A percentile compares a stretch with the other conserved stretches of the same genome.
phyloP scores from a whole-genome alignment of 2,329 filamentous ascomycete genomes.

The Aspergillus flavus region DNA sequence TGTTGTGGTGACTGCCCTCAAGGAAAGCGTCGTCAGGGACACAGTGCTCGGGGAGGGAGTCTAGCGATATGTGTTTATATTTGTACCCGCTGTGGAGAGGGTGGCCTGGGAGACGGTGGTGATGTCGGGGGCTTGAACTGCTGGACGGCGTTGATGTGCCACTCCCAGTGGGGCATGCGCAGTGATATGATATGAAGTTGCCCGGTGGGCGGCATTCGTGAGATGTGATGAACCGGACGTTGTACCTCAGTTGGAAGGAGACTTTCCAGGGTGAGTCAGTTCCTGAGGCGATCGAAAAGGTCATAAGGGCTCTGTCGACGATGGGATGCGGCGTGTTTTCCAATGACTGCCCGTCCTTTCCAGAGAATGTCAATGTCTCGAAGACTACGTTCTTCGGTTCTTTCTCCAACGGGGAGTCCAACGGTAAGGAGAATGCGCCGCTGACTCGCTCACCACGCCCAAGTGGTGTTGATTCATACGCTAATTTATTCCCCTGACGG shows the following conservation, averaged over 20 bases:
- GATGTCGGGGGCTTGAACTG: conserved; percentile 14
- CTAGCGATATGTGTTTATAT: conserved; percentile 36
- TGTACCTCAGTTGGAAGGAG: conserved; percentile 49
- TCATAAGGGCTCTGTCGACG: conserved; percentile 29
- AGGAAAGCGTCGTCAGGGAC: conserved; percentile 10
- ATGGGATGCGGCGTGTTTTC: conserved; percentile 16
- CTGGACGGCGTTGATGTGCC: conserved; percentile 10
- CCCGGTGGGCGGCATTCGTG: conserved; percentile 55
- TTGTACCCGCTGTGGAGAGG: conserved; percentile 40
- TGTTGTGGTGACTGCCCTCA: background rate
- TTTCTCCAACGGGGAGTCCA: conserved; percentile 28
- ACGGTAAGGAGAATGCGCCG: conserved; percentile 41
- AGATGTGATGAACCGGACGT: conserved; percentile 58
- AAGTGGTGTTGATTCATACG: conserved; percentile 44
- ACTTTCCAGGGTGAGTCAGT: conserved; percentile 22
- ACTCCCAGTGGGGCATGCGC: background rate
- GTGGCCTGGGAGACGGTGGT: conserved; percentile 40
- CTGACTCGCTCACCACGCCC: conserved; percentile 42
- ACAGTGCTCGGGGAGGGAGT: conserved; percentile 22
- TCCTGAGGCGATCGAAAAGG: conserved; percentile 27
- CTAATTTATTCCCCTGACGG: conserved; percentile 42
- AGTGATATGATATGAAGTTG: conserved; percentile 28
- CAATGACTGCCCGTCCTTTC: conserved; percentile 19
- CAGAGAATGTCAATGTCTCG: conserved; percentile 28
- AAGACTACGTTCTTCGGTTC: conserved; percentile 23